Conservation (phyloP, 352 stramenopile species). For the Phytophthora fragariaefolia region DNA sequence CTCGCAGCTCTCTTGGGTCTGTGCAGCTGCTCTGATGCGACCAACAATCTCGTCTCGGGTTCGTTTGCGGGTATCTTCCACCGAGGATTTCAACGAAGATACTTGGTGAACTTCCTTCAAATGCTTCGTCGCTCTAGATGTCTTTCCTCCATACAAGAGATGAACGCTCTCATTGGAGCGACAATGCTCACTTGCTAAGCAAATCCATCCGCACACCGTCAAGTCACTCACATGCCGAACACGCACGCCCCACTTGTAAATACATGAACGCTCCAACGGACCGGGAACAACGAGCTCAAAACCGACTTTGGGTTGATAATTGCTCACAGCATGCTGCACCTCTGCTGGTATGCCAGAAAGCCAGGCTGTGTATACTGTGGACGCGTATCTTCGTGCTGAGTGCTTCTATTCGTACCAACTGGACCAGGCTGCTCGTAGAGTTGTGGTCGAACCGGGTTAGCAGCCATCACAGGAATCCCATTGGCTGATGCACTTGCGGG, state of each 20-base stretch:
- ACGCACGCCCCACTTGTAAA: not conserved
- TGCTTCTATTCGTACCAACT: too few species aligned
- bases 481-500: too few species aligned
- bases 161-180: conserved; percentile 8
- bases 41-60: not conserved
- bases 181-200: not conserved
- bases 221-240: not conserved
- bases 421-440: too few species aligned
- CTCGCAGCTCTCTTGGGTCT: conserved; percentile 2
- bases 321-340: not conserved
- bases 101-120: conserved; percentile 9
- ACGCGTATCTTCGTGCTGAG: too few species aligned
- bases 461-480: too few species aligned
- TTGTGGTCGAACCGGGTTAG: too few species aligned
- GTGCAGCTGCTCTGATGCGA: not conserved
- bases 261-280: not conserved
- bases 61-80: conserved; percentile 3
- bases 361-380: not conserved
- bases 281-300: not conserved
- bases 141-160: not conserved
- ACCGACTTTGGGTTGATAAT: not conserved
- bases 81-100: not conserved
- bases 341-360: not conserved
- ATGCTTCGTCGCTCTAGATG: conserved; percentile 5
- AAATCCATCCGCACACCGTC: not conserved